These are phyloP conservation scores for Chrysoporthe austroafricana DNA, from an alignment of 2,329 filamentous ascomycete species.

Conservation along the genomic window DNA sequence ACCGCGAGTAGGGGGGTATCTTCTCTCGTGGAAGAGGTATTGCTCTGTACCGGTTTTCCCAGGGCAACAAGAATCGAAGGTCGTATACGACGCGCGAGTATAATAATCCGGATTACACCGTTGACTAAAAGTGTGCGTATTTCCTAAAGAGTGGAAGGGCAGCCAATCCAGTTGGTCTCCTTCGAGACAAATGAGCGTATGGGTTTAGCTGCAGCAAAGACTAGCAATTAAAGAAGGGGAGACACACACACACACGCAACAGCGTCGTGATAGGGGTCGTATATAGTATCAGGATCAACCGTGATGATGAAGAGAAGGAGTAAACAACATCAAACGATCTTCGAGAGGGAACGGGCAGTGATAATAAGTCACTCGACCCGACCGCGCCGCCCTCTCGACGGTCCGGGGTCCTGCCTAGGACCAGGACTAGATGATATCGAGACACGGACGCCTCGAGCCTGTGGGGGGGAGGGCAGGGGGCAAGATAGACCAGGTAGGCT, in stretches of 20 bases:
- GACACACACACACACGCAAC: conserved; percentile 38
- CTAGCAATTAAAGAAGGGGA: conserved; percentile 35
- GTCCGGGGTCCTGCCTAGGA: conserved; percentile 29
- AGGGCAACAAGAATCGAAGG: conserved; percentile 17
- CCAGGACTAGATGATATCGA: conserved; percentile 37
- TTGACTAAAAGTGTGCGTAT: conserved; percentile 39
- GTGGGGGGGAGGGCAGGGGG: conserved; percentile 38
- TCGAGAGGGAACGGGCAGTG: conserved; percentile 32
- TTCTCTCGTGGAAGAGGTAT: conserved; percentile 2
- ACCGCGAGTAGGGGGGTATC: conserved; percentile 8
- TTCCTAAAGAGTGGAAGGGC: conserved; percentile 58
- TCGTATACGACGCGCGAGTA: conserved; percentile 32
- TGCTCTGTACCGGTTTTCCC: background rate
- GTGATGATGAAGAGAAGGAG: conserved; percentile 34
- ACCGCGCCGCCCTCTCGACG: conserved; percentile 15
- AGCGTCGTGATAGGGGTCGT: conserved; percentile 31
- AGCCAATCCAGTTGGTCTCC: conserved; percentile 59
- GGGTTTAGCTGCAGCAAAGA: conserved; percentile 45
- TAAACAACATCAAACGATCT: conserved; percentile 35
- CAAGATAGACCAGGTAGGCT: conserved; percentile 38
- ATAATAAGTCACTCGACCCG: conserved; percentile 25
- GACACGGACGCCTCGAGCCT: conserved; percentile 42
- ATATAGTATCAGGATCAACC: conserved; percentile 31
- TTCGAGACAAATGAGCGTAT: conserved; percentile 46
- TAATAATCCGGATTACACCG: conserved; percentile 43